Evolutionary conservation across 2,329 filamentous ascomycete genomes (phyloP), one percentile per base, ranked within the genome.

Genomic region (Claviceps citrina): DNA sequence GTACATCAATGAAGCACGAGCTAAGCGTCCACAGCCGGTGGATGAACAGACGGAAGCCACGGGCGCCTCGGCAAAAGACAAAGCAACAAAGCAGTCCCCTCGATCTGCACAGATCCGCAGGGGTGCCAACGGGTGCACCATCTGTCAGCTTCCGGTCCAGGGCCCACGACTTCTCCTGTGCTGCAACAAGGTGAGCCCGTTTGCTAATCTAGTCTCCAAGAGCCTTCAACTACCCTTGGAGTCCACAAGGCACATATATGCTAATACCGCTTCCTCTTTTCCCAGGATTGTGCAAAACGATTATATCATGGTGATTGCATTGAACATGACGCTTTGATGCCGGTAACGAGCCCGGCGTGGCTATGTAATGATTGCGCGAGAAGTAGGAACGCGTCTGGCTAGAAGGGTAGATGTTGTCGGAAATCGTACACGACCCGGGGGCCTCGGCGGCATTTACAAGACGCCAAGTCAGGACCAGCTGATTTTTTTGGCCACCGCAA

Each of bases 281-380:
- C 4, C 26, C 15, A 73, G 67, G 42, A 49, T 31, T 71, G 68
- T 44, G 41, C 49, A 5, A 57, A 52, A 7, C 63, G 67, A 3
- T 49, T 71, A 1, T 72, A 71, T 42, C 71, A 75, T 47, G 58
- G 57, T 24, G 54, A 59, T 35, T 75, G 71, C 47, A 60, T 69
- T 26, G 51, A 52, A 24, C 44, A 54, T 3, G 49, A 55, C 4
- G 56, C 62, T 6, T 51, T 55, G 15, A 56, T 59, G 36, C 51
- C 65, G 2, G 52, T 65, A 8, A 52, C 48, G 32, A 56, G 52
- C 31, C 34, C 48, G 10, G 55, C 54, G 22, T 68, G 67, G 68
- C 54, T 56, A 25, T 70, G 67, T 49, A 67, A 68, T 45, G 43
- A 52, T 16, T 70, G 67, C 41, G 53, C 44, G 38, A 44, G 42